Percentiles rank a stretch among this genome's conserved stretches.
Evolutionary conservation across 2,329 filamentous ascomycete genomes (phyloP).

Genomic region (Xylariales sp.): DNA sequence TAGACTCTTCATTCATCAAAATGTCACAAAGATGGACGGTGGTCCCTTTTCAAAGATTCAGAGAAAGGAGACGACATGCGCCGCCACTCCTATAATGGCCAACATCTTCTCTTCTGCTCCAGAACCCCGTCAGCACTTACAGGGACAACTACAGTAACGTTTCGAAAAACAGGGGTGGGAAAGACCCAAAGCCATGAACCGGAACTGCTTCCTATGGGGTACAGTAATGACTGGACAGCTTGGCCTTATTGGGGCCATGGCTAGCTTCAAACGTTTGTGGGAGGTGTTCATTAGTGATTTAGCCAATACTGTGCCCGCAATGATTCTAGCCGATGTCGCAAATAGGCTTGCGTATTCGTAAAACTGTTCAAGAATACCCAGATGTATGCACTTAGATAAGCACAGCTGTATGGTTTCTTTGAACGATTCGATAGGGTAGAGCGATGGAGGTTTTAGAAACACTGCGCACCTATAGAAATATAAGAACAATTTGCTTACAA

Average conservation of each 20-base stretch:
- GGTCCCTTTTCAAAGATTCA: slow-evolving; percentile 15
- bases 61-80: slow-evolving; percentile 3
- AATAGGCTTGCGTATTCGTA: slow-evolving; percentile 34
- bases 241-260: slow-evolving; percentile 16
- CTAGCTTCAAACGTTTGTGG: slow-evolving; percentile 21
- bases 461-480: neutral
- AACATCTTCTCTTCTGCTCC: slow-evolving; percentile 15
- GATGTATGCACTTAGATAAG: neutral
- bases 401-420: neutral
- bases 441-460: neutral
- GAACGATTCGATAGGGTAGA: neutral
- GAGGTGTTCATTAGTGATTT: slow-evolving; percentile 17
- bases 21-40: slow-evolving; percentile 14
- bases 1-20: neutral
- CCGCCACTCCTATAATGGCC: slow-evolving; percentile 6
- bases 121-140: slow-evolving; percentile 15
- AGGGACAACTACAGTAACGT: slow-evolving; percentile 12
- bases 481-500: neutral
- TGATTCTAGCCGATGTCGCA: slow-evolving; percentile 38
- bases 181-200: slow-evolving; percentile 22
- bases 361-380: slow-evolving; percentile 8
- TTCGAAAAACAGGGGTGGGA: slow-evolving; percentile 19
- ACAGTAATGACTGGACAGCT: slow-evolving; percentile 28
- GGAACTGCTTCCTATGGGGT: slow-evolving; percentile 3
- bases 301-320: slow-evolving; percentile 17